Percentiles rank a stretch among this genome's conserved stretches.
phyloP scores from a whole-genome alignment of 345 rosid species.

The Carallia brachiata region DNA sequence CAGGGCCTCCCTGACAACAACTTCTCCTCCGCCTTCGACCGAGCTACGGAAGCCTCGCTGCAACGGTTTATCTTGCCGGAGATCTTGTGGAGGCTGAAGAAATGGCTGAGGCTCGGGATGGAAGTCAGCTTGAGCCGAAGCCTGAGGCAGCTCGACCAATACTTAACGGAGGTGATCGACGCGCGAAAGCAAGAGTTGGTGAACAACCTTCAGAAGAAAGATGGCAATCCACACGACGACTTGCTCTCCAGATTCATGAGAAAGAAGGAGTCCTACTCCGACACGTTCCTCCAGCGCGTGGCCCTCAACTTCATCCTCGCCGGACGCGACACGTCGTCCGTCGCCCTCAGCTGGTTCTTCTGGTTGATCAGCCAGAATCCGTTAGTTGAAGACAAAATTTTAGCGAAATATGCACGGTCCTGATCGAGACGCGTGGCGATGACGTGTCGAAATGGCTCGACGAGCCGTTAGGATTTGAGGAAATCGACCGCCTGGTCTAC shows the following conservation, averaged over 20 bases:
- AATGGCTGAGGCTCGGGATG: conserved; percentile 75
- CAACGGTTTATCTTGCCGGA: conserved; percentile 90
- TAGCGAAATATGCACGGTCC: conserved; percentile 60
- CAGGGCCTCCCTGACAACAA: conserved; percentile 66
- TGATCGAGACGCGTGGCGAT: conserved; percentile 66
- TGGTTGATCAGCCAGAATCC: conserved; percentile 69
- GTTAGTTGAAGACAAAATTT: conserved; percentile 60
- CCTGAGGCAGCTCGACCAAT: conserved; percentile 57
- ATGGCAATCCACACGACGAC: conserved; percentile 64
- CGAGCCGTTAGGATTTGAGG: conserved; percentile 72
- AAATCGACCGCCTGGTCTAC: conserved; percentile 65
- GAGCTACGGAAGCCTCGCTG: conserved; percentile 87
- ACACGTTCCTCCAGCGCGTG: conserved; percentile 73
- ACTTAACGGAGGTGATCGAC: conserved; percentile 63
- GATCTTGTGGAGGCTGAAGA: conserved; percentile 73
- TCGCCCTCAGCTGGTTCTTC: conserved; percentile 92
- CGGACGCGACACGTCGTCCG: conserved; percentile 96
- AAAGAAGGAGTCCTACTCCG: conserved; percentile 81
- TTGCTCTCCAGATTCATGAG: conserved; percentile 85
- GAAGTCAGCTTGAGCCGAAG: conserved; percentile 82
- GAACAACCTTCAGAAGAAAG: conserved; percentile 43
- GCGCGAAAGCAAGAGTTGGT: conserved; percentile 67
- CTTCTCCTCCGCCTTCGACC: conserved; percentile 77
- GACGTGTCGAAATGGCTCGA: conserved; percentile 57
- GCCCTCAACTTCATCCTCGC: conserved; percentile 95